Base-by-base conservation (phyloP, 2,329 filamentous ascomycete species). In the Periconia macrospinosa region DNA sequence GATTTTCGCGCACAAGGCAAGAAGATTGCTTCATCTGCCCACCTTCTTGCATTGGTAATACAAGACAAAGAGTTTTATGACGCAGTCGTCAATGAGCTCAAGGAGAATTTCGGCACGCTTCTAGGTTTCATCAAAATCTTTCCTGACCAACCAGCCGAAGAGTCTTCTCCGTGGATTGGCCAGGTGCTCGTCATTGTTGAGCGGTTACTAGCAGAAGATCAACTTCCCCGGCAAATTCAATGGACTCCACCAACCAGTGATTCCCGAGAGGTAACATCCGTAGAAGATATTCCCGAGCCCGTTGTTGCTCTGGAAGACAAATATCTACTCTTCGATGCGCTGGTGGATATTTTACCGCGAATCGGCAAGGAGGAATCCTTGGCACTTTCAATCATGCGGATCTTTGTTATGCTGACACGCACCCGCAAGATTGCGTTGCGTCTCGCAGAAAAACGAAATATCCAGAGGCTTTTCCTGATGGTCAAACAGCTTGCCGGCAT, bases 381-480 rank as follows among this genome's bases (percentile, higher is more conserved):
- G 46, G 92, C 93, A 33, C 81, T 96, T 2, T 92, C 93, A 0
- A 84, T 95, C 13, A 83, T 90, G 45, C 86, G 94, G 41, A 86
- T 96, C 13, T 77, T 99, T 33, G 90, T 96, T 30, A 92, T 97
- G 56, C 79, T 99, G 30, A 97, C 94, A 1, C 86, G 95, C 19
- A 84, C 86, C 55, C 87, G 91, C 47, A 79, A 84, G 14, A 81
- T 95, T 56, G 92, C 94, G 2, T 83, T 86, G 59, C 79, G 83
- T 43, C 82, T 97, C 45, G 90, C 91, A 6, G 89, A 96, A 70
- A 96, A 92, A 77, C 89, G 87, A 69, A 95, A 96, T 63, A 81
- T 99, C 46, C 90, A 94, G 68, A 85, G 91, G 27, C 79, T 99
- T 19, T 97, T 99, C 74, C 84, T 97, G 48, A 96, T 97, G 90